Evolutionary conservation across 2,329 filamentous ascomycete species (phyloP).

Genomic region (Colletotrichum magnum): DNA sequence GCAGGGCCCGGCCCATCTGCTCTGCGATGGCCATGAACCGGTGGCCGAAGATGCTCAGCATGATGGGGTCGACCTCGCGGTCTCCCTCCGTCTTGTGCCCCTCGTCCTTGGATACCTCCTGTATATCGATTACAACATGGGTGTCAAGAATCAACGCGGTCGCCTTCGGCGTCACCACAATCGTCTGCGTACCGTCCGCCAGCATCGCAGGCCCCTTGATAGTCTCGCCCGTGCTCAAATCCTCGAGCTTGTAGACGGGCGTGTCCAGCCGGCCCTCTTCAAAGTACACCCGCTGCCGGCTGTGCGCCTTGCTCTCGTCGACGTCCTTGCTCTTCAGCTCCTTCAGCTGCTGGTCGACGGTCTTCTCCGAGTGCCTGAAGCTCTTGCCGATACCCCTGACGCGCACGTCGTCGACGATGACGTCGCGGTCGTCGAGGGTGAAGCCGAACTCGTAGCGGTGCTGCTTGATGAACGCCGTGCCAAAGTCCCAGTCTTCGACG

Average conservation of each 20-base stretch:
- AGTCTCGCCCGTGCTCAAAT: constrained; percentile 79
- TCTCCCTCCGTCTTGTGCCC: constrained; percentile 43
- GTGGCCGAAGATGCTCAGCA: constrained; percentile 85
- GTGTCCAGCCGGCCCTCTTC: constrained; percentile 84
- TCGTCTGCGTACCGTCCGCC: constrained; percentile 90
- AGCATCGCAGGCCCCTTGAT: constrained; percentile 87
- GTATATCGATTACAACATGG: constrained; percentile 90
- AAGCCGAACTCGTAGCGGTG: constrained; percentile 96
- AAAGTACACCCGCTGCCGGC: constrained; percentile 81
- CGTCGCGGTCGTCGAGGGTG: constrained; percentile 84
- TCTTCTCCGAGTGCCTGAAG: constrained; percentile 83
- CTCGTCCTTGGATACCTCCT: constrained; percentile 56
- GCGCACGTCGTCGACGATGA: constrained; percentile 91
- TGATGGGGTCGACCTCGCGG: constrained; percentile 74
- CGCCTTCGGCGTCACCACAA: constrained; percentile 86
- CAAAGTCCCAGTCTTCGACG: constrained; percentile 82
- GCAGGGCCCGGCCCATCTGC: constrained; percentile 84
- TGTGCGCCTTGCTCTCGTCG: constrained; percentile 72
- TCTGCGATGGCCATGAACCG: constrained; percentile 90
- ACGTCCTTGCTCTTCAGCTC: constrained; percentile 73
- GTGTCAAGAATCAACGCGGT: constrained; percentile 85
- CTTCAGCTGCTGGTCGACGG: constrained; percentile 86
- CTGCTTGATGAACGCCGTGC: constrained; percentile 85
- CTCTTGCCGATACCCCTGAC: constrained; percentile 92
- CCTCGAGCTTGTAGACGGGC: constrained; percentile 85